A percentile compares a stretch with the other conserved stretches of the same genome.
phyloP scores from a whole-genome alignment of 2,329 filamentous ascomycete species.

The Aureobasidium sp. region DNA sequence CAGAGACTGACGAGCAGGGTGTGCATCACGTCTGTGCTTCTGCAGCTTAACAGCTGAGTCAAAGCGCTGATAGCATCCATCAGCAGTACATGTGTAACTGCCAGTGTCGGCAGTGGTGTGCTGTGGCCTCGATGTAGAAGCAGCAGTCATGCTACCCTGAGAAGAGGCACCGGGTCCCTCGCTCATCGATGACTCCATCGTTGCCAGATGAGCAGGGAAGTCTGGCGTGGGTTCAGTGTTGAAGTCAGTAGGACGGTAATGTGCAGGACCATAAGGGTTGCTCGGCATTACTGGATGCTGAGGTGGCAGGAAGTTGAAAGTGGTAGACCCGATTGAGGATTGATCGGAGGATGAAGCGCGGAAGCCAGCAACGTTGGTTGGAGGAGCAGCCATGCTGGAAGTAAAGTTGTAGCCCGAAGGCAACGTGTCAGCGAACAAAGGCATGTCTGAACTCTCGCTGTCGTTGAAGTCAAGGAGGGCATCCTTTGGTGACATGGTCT shows the following conservation, averaged over 20 bases:
- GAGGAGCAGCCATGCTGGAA: constrained; percentile 24
- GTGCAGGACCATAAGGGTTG: constrained; percentile 25
- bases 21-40: constrained; percentile 91
- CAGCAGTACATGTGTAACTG: constrained; percentile 94
- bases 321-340: constrained; percentile 26
- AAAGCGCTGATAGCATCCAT: constrained; percentile 81
- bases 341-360: constrained; percentile 21
- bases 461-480: constrained; percentile 76
- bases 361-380: constrained; percentile 17
- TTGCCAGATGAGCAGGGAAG: constrained; percentile 53
- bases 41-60: constrained; percentile 80
- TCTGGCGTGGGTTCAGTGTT: constrained; percentile 35
- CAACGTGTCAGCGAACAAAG: constrained; percentile 29
- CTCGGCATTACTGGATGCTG: constrained; percentile 23
- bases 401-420: constrained; percentile 35
- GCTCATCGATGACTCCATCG: constrained; percentile 55
- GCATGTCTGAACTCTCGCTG: constrained; percentile 54
- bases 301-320: constrained; percentile 28
- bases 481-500: constrained; percentile 93
- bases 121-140: constrained; percentile 46
- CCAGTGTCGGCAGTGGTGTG: constrained; percentile 68
- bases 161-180: constrained; percentile 43
- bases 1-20: constrained; percentile 55
- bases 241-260: constrained; percentile 27
- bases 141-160: constrained; percentile 30